Evolutionary conservation across 129 eudicot genomes (phyloP).

Genomic region (Ambrosia trifida): DNA sequence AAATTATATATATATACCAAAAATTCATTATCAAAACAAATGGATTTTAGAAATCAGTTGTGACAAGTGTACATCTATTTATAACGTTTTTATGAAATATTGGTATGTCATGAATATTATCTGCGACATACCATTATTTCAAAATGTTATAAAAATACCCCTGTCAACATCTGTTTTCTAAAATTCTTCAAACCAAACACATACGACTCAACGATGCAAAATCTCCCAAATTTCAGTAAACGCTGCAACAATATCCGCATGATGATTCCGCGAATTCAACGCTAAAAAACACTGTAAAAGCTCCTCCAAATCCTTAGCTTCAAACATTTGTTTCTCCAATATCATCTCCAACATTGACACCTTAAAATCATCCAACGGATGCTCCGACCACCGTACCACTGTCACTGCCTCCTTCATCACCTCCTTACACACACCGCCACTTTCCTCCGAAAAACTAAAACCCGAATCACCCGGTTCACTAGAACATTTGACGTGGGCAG

Average conservation of each 20-base stretch:
- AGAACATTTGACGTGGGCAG: slow-evolving; percentile 13
- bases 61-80: no score
- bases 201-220: slow-evolving; percentile 20
- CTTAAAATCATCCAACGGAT: slow-evolving; percentile 77
- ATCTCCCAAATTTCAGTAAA: slow-evolving; percentile 64
- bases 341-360: slow-evolving; percentile 82
- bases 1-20: neutral
- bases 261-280: slow-evolving; percentile 61
- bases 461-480: no score
- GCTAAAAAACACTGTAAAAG: slow-evolving; percentile 63
- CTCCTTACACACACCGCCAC: slow-evolving; percentile 12
- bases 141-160: no score
- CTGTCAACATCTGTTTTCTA: neutral
- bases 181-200: neutral
- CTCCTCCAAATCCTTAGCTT: slow-evolving; percentile 59
- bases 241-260: slow-evolving; percentile 55
- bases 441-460: slow-evolving; percentile 20
- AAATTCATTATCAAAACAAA: neutral
- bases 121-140: no score
- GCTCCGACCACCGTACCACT: slow-evolving; percentile 61
- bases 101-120: no score
- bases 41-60: neutral
- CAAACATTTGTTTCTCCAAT: slow-evolving; percentile 62
- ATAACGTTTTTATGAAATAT: no score
- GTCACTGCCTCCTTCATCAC: slow-evolving; percentile 55